Conservation (phyloP, 73 alveolate genomes). For the Paraurostyla sp. region DNA sequence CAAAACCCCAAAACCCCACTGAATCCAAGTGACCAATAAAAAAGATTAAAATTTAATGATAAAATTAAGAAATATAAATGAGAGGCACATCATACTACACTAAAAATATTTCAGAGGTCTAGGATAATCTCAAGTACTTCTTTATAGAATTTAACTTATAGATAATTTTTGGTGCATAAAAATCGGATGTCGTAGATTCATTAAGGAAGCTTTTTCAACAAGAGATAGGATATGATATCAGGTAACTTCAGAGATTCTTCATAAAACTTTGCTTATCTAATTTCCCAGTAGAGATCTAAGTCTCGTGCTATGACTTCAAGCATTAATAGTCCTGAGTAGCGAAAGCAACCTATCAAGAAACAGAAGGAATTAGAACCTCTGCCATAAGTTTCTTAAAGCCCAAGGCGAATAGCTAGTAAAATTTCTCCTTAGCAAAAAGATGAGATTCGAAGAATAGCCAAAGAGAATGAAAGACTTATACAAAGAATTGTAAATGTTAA, state of each 20-base stretch:
- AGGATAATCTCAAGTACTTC: slow-evolving; percentile 10
- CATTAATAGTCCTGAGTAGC: no score
- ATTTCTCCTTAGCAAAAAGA: not conserved
- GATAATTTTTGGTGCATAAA: not conserved
- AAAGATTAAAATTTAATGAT: no score
- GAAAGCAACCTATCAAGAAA: not conserved
- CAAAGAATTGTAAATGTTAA: not conserved
- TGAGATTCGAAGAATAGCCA: not conserved
- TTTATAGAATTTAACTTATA: not conserved
- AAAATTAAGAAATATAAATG: no score
- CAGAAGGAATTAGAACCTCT: not conserved
- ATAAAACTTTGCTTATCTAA: no score
- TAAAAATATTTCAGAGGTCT: slow-evolving; percentile 11
- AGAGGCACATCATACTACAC: slow-evolving; percentile 57
- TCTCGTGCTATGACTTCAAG: no score
- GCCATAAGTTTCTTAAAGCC: not conserved
- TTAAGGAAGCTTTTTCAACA: slow-evolving; percentile 5
- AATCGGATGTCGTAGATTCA: not conserved
- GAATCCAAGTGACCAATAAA: no score
- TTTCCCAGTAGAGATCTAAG: no score
- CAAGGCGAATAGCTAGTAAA: not conserved
- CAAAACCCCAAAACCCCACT: no score
- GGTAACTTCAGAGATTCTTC: not conserved
- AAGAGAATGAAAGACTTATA: slow-evolving; percentile 21
- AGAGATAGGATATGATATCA: not conserved